Evolutionary conservation across 192 early-diverging fungal species (phyloP), one percentile per base, ranked within the genome.

Genomic region (Coemansia sp.): DNA sequence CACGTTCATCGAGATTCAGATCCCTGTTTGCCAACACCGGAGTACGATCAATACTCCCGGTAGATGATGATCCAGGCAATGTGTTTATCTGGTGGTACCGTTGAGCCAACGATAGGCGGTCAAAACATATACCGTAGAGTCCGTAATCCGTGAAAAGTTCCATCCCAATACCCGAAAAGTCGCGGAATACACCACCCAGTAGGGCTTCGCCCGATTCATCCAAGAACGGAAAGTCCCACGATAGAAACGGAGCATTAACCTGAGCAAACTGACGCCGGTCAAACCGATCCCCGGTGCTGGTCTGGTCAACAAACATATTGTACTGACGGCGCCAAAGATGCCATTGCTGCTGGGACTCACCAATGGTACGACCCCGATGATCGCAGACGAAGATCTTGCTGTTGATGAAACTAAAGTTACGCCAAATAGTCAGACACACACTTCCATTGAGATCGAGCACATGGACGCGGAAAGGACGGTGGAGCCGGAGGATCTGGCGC

Each of bases 291-390:
- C 14, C 2, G 0, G 3, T 8, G 10, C 37, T 48, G 50, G 20
- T 64, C 37, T 48, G 50, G 20, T 64, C 67, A 1, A 86, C 67
- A 72, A 94, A 96, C 9, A 96, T 68, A 59, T 96, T 89, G 73
- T 94, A 96, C 65, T 88, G 84, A 55, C 92, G 68, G 27, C 91
- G 77, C 82, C 87, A 84, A 15, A 87, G 67, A 60, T 96, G 90
- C 92, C 92, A 94, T 20, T 87, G 84, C 64, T 93, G 92, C 40
- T 93, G 88, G 22, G 93, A 91, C 67, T 91, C 88, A 20, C 92
- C 94, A 62, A 93, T 90, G 3, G 83, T 19, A 14, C 78, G 67
- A 33, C 86, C 87, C 14, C 89, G 67, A 6, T 73, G 67, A 7
- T 88, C 86, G 20, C 60, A 73, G 6, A 96, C 84, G 61, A 82